A percentile compares a stretch with the other conserved stretches of the same genome.
phyloP scores from a whole-genome alignment of 352 stramenopile genomes.

The Phytopythium mirpurense region DNA sequence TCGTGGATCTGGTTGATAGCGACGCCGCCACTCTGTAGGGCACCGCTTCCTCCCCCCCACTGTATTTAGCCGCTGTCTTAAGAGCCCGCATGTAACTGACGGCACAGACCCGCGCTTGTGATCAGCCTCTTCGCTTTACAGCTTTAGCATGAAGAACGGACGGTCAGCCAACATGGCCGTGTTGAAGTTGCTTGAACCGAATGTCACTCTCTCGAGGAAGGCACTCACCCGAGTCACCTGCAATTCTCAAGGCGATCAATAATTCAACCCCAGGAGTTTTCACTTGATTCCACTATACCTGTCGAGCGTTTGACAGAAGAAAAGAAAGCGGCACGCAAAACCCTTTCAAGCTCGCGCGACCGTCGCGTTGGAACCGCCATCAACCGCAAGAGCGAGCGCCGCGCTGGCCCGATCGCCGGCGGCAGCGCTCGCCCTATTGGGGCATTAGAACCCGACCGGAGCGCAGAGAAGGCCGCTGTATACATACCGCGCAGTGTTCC shows the following conservation, averaged over 20 bases:
- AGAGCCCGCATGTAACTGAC: constrained; percentile 1
- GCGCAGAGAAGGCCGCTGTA: too few relatives aligned
- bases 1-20: too few relatives aligned
- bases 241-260: too few relatives aligned
- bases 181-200: not conserved
- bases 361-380: not conserved
- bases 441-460: not conserved
- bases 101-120: not conserved
- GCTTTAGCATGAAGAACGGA: too few relatives aligned
- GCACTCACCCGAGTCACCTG: too few relatives aligned
- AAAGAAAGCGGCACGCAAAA: constrained; percentile 1
- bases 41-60: too few relatives aligned
- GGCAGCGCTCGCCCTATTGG: not conserved
- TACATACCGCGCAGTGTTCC: too few relatives aligned
- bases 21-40: too few relatives aligned
- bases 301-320: not conserved
- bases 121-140: too few relatives aligned
- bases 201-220: constrained; percentile 1
- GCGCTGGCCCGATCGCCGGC: constrained; percentile 9
- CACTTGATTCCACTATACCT: not conserved
- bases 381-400: constrained; percentile 1
- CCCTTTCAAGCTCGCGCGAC: constrained; percentile 9
- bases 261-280: too few relatives aligned
- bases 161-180: too few relatives aligned
- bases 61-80: not conserved